Evolutionary conservation across 352 stramenopile species (phyloP).

Genomic region (Globisporangium paddicum): DNA sequence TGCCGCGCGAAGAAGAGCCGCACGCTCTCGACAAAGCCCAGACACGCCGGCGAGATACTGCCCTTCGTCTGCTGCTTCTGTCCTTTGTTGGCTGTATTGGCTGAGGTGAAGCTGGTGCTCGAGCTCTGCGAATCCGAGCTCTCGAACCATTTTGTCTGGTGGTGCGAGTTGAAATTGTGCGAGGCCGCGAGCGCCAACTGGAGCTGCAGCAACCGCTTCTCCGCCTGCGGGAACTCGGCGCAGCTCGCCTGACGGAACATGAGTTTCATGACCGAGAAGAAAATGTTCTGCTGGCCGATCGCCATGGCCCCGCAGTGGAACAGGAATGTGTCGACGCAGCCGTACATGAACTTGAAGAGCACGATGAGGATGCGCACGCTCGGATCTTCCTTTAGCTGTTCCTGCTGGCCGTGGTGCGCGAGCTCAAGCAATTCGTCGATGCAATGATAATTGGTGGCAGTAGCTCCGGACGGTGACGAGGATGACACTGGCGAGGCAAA

Average conservation of each 20-base stretch:
- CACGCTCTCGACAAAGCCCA: slow-evolving; percentile 64
- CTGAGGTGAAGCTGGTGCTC: background rate
- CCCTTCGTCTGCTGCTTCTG: slow-evolving; percentile 9
- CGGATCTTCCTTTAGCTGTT: slow-evolving; percentile 15
- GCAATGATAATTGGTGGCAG: slow-evolving; percentile 26
- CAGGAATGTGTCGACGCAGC: slow-evolving; percentile 70
- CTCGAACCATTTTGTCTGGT: slow-evolving; percentile 8
- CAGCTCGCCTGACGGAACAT: slow-evolving; percentile 70
- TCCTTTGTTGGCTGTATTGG: background rate
- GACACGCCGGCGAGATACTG: slow-evolving; percentile 33
- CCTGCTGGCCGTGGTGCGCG: slow-evolving; percentile 1
- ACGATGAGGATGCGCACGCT: slow-evolving; percentile 27
- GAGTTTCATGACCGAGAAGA: slow-evolving; percentile 63
- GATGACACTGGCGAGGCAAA: slow-evolving; percentile 11
- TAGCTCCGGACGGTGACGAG: background rate
- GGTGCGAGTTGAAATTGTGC: background rate
- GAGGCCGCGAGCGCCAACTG: slow-evolving; percentile 1
- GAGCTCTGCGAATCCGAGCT: background rate
- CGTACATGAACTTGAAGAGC: slow-evolving; percentile 82
- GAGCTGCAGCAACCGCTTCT: slow-evolving; percentile 22
- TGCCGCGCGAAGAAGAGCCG: slow-evolving; percentile 78
- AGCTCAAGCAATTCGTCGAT: slow-evolving; percentile 42
- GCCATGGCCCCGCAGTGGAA: slow-evolving; percentile 76
- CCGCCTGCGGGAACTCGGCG: slow-evolving; percentile 57
- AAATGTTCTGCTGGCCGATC: slow-evolving; percentile 70